Evolutionary conservation across 345 rosid species (phyloP).

Genomic region (Brassica cretica): DNA sequence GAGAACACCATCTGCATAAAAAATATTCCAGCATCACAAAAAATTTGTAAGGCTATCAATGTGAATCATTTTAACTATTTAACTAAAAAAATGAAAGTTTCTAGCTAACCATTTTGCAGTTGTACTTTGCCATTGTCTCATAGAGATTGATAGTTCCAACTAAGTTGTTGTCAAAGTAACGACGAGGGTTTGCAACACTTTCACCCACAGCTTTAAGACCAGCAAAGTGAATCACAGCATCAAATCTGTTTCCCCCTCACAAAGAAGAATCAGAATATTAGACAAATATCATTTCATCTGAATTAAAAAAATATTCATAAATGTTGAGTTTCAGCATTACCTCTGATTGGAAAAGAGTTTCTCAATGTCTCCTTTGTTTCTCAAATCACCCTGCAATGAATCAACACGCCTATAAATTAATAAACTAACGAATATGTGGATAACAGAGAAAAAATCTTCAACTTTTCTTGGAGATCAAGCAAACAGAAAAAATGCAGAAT

Average conservation of each 20-base stretch:
- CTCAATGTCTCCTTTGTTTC: constrained; percentile 81
- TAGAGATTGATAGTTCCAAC: constrained; percentile 74
- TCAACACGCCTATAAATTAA: not conserved
- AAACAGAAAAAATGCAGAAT: not conserved
- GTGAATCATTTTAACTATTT: not conserved
- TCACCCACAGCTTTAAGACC: constrained; percentile 94
- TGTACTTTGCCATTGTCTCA: constrained; percentile 69
- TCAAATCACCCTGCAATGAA: constrained; percentile 78
- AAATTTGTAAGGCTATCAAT: not conserved
- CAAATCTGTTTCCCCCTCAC: constrained; percentile 51
- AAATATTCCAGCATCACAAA: not conserved
- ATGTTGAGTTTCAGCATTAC: constrained; percentile 38
- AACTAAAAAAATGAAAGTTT: not conserved
- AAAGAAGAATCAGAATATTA: constrained; percentile 10
- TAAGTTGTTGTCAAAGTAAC: constrained; percentile 80
- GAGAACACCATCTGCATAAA: constrained; percentile 78
- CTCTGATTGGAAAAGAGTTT: constrained; percentile 66
- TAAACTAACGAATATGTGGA: not conserved
- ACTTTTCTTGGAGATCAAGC: not conserved
- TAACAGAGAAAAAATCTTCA: not conserved
- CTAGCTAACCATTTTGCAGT: constrained; percentile 62
- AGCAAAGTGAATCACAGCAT: constrained; percentile 96
- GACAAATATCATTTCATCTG: not conserved
- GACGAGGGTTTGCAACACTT: constrained; percentile 74
- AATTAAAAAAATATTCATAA: not conserved